These are phyloP conservation scores for Parasarocladium wereldwijsianum DNA, from an alignment of 2,329 filamentous ascomycete genomes.

Conservation along the genomic window DNA sequence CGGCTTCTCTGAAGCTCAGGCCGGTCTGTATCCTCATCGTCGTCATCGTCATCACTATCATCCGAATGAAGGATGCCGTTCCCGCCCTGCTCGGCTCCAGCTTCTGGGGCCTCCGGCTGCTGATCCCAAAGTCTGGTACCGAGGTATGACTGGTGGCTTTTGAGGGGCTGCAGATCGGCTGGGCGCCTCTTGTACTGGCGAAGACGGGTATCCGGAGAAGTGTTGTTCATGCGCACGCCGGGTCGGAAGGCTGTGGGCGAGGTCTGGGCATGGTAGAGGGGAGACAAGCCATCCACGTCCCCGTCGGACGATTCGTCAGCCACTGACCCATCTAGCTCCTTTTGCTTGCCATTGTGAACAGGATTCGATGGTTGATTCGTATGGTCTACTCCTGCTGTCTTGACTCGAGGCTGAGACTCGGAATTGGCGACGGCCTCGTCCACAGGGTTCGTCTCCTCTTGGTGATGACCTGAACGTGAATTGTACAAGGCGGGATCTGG, in stretches of 20 bases:
- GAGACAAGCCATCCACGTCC: not conserved
- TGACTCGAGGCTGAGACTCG: not conserved
- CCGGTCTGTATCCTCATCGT: not conserved
- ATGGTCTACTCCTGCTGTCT: not conserved
- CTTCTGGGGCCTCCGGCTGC: not conserved
- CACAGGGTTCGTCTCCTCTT: not conserved
- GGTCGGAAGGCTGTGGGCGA: no score
- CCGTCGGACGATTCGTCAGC: slow-evolving; percentile 2
- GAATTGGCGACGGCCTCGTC: not conserved
- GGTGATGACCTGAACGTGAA: not conserved
- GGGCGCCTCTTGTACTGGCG: no score
- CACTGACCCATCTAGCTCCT: slow-evolving; percentile 1
- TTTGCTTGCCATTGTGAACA: not conserved
- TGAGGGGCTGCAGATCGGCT: not conserved
- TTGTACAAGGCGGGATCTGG: not conserved
- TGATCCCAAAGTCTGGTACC: slow-evolving; percentile 1
- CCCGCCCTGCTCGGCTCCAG: not conserved
- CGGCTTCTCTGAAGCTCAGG: not conserved
- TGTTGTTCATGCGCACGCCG: no score
- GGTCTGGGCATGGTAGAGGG: no score
- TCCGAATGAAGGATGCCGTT: not conserved
- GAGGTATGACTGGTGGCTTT: slow-evolving; percentile 1
- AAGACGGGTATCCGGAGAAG: no score
- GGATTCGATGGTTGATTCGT: not conserved
- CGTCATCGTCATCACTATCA: slow-evolving; percentile 1